Percentiles rank a stretch among this genome's conserved stretches.
Conservation (phyloP, 768 basidiomycete genomes). For the Sutorius australiensis region DNA sequence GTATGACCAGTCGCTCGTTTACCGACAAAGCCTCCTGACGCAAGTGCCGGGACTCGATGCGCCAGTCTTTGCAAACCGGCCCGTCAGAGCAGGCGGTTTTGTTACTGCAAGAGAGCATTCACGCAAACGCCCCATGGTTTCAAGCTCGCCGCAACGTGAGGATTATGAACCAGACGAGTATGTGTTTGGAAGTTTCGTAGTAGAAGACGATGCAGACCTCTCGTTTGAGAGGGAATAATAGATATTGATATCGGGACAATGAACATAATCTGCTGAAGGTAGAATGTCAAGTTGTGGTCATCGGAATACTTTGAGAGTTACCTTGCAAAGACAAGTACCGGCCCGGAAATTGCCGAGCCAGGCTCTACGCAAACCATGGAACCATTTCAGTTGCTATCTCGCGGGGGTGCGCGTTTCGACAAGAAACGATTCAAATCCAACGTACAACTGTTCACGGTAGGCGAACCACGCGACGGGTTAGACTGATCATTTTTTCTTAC, state of each 20-base stretch:
- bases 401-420: constrained; percentile 81
- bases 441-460: constrained; percentile 65
- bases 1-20: constrained; percentile 69
- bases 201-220: constrained; percentile 72
- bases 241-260: constrained; percentile 7
- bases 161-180: constrained; percentile 61
- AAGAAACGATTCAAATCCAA: constrained; percentile 70
- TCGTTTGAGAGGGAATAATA: constrained; percentile 34
- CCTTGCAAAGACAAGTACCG: too few species aligned
- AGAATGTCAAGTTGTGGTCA: background rate
- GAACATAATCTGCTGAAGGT: background rate
- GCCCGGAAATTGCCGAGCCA: constrained; percentile 15
- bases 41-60: constrained; percentile 45
- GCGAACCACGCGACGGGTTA: constrained; percentile 6
- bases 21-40: constrained; percentile 69
- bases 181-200: constrained; percentile 73
- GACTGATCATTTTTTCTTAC: background rate
- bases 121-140: constrained; percentile 32
- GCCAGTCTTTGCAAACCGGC: constrained; percentile 55
- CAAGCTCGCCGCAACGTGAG: constrained; percentile 60
- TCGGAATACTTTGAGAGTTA: too few species aligned
- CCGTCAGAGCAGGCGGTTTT: constrained; percentile 44
- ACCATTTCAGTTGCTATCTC: constrained; percentile 84
- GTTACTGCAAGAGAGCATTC: constrained; percentile 31
- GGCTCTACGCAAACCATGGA: constrained; percentile 49